Evolutionary conservation across 768 basidiomycete species (phyloP), one percentile per base, ranked within the genome.

Genomic region (Pleurotus pulmonarius): DNA sequence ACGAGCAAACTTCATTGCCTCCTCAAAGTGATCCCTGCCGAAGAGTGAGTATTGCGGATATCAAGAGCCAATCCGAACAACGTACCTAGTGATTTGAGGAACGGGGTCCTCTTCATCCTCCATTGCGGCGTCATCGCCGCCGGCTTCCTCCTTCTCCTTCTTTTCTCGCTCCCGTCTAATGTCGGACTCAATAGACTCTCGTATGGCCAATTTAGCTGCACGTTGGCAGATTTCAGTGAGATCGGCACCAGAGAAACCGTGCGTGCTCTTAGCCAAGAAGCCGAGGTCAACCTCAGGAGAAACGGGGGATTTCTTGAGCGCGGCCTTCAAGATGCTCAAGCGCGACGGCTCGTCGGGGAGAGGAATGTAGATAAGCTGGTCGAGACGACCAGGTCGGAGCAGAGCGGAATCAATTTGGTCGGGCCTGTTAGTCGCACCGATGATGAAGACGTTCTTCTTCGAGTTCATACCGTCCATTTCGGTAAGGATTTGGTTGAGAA

Each of bases 401-500:
- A 95, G 81, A 15, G 95, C 94, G 45, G 92, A 76, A 68, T 97
- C 92, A 65, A 97, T 94, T 73, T 96, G 93, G 72, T 98, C 95
- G 25, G 94, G 94, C 64, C 95, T 81, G 78, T 98, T 98, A 59
- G 94, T 98, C 25, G 94, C 94, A 60, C 94, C 94, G 60, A 97
- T 97, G 75, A 94, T 93, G 77, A 94, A 95, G n/a, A 94, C 92
- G 69, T 97, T 98, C 83, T 98, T 98, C 85, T 96, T 97, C 44
- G 91, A 79, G 75, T 94, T 95, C 91, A 98, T 95, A 60, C 94
- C 94, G 69, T 98, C 94, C 94, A 98, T 97, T 75, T 98, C 95
- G 58, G 95, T 97, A 5, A 97, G 85, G 63, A 95, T 90, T 68
- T 95, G 92, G 74, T 99, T 98, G 57, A 99, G 82, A 13, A 98